Evolutionary conservation across 2,329 filamentous ascomycete species (phyloP).

Genomic region (Nigrospora sphaerica): DNA sequence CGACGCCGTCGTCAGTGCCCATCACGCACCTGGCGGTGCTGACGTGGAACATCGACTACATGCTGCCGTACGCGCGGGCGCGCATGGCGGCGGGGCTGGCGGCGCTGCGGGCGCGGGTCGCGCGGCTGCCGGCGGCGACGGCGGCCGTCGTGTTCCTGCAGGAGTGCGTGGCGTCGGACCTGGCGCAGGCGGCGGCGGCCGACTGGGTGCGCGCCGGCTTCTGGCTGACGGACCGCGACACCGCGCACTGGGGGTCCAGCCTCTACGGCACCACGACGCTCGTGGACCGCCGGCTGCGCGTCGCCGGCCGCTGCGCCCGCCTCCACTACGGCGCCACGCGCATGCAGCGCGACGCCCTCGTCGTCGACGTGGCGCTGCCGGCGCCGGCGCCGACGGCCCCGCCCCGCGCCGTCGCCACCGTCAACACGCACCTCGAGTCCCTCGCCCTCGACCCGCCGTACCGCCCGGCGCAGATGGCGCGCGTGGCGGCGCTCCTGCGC

Average conservation of each 20-base stretch:
- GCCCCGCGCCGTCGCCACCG: constrained; percentile 11
- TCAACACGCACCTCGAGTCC: constrained; percentile 22
- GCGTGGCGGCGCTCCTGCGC: constrained; percentile 12
- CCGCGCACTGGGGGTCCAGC: constrained; percentile 30
- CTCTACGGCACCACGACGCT: constrained; percentile 45
- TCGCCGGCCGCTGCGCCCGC: constrained; percentile 33
- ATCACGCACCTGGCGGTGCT: constrained; percentile 15
- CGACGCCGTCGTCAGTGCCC: background rate
- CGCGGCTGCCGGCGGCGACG: constrained; percentile 5
- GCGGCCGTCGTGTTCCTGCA: constrained; percentile 40
- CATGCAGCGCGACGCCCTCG: constrained; percentile 43
- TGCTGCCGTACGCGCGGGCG: constrained; percentile 14
- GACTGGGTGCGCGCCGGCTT: constrained; percentile 39
- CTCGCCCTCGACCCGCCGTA: constrained; percentile 13
- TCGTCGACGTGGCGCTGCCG: constrained; percentile 38
- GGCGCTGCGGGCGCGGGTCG: constrained; percentile 12
- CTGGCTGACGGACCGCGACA: constrained; percentile 35
- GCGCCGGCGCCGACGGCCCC: constrained; percentile 2
- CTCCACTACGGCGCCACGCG: constrained; percentile 36
- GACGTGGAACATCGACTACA: constrained; percentile 27
- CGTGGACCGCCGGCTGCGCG: constrained; percentile 33
- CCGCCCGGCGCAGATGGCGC: constrained; percentile 15
- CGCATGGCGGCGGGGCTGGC: constrained; percentile 18
- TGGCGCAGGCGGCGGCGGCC: constrained; percentile 30
- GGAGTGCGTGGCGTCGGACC: constrained; percentile 38